Evolutionary conservation across 768 basidiomycete genomes (phyloP).

Genomic region (Galerina marginata): DNA sequence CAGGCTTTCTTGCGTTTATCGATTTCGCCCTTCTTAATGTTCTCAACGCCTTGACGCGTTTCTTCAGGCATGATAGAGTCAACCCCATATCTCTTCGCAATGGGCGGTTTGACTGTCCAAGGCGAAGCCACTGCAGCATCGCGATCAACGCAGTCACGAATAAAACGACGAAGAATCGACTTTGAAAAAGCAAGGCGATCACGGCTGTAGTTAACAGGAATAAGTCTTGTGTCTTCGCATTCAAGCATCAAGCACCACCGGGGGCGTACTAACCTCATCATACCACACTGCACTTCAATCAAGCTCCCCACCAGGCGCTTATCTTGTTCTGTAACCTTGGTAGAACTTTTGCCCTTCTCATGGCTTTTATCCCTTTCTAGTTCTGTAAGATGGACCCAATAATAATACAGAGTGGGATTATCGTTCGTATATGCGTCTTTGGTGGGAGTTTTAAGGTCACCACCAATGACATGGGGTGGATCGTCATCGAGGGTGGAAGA

Average conservation of each 20-base stretch:
- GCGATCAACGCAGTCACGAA: constrained; percentile 93
- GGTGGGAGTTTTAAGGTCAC: constrained; percentile 75
- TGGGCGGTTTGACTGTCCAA: constrained; percentile 89
- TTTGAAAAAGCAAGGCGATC: constrained; percentile 97
- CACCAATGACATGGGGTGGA: constrained; percentile 71
- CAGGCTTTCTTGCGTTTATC: constrained; percentile 92
- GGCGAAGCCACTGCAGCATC: constrained; percentile 93
- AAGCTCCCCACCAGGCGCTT: constrained; percentile 74
- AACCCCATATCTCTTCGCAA: constrained; percentile 87
- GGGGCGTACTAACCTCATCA: constrained; percentile 70
- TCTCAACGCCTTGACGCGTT: constrained; percentile 77
- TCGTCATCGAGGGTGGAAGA: constrained; percentile 53
- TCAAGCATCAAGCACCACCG: constrained; percentile 8
- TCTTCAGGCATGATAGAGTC: constrained; percentile 87
- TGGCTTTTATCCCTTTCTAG: constrained; percentile 72
- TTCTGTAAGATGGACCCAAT: constrained; percentile 87
- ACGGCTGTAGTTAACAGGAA: constrained; percentile 57
- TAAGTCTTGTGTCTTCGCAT: neutral
- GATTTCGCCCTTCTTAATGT: constrained; percentile 84
- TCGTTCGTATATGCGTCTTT: constrained; percentile 77
- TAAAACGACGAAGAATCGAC: constrained; percentile 94
- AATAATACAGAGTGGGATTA: constrained; percentile 83
- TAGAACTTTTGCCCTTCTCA: constrained; percentile 59
- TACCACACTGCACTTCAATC: constrained; percentile 81
- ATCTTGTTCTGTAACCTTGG: constrained; percentile 58